Conservation (phyloP, 2,329 filamentous ascomycete species). For the Nemania abortiva region DNA sequence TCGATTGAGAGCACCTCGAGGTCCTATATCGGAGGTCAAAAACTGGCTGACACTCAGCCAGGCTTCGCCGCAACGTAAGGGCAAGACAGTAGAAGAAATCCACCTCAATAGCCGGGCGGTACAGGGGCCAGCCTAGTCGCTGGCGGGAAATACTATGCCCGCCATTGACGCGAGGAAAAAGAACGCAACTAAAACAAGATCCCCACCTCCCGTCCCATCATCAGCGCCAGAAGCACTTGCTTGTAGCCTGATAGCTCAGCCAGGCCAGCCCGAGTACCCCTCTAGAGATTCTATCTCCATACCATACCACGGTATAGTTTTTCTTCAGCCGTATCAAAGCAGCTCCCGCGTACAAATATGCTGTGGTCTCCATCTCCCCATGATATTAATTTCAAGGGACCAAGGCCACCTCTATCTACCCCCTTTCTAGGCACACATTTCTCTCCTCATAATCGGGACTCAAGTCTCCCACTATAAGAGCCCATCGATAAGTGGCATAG, state of each 20-base stretch:
- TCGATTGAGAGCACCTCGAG: neutral
- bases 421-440: neutral
- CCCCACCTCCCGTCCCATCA: neutral
- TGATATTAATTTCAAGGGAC: neutral
- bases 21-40: neutral
- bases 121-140: neutral
- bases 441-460: neutral
- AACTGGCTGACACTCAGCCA: neutral
- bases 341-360: too few relatives aligned
- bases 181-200: neutral
- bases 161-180: neutral
- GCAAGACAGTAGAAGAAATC: neutral
- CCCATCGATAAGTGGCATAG: neutral
- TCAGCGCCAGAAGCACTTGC: neutral
- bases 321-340: neutral
- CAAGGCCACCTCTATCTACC: too few relatives aligned
- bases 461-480: neutral
- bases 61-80: neutral
- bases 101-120: neutral
- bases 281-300: neutral
- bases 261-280: too few relatives aligned
- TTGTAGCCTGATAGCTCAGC: neutral
- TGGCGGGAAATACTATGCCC: neutral
- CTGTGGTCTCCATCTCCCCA: neutral
- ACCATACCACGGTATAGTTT: neutral